Evolutionary conservation across 1,139 yeast species (phyloP).

Genomic region (Yamadazyma pseudoaaseri): DNA sequence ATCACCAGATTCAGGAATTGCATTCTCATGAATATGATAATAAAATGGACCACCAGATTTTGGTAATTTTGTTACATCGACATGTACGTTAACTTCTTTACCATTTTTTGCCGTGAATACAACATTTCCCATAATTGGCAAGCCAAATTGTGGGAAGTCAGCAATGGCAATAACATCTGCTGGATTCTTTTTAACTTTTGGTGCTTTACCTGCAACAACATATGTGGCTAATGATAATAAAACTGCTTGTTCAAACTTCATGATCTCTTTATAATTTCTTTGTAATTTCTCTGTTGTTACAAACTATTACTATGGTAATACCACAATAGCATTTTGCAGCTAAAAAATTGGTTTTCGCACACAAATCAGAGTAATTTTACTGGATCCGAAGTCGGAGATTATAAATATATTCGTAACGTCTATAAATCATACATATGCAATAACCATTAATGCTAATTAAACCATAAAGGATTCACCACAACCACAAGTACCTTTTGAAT

Average conservation of each 20-base stretch:
- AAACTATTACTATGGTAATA: too few species aligned
- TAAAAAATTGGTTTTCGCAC: too few species aligned
- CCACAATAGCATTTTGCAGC: too few species aligned
- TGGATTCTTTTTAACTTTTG: constrained; percentile 40
- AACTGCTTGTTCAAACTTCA: constrained; percentile 4
- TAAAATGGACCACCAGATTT: constrained; percentile 55
- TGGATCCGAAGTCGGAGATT: constrained; percentile 1
- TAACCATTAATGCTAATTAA: constrained; percentile 26
- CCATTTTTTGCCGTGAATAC: constrained; percentile 47
- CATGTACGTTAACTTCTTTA: constrained; percentile 54
- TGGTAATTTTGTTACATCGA: constrained; percentile 60
- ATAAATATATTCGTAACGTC: constrained; percentile 2
- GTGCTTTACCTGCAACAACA: constrained; percentile 36
- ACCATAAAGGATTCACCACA: constrained; percentile 99
- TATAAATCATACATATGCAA: constrained; percentile 3
- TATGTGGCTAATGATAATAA: constrained; percentile 3
- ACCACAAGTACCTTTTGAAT: constrained; percentile 96
- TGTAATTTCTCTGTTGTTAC: too few species aligned
- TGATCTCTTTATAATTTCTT: too few species aligned
- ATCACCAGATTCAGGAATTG: constrained; percentile 41
- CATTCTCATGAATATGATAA: constrained; percentile 55
- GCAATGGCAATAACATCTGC: constrained; percentile 53
- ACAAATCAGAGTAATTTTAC: neutral
- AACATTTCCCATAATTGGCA: constrained; percentile 46
- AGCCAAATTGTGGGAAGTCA: constrained; percentile 50